Base-by-base conservation (phyloP, 176 grass and related monocot genomes). In the Carex kokanica region DNA sequence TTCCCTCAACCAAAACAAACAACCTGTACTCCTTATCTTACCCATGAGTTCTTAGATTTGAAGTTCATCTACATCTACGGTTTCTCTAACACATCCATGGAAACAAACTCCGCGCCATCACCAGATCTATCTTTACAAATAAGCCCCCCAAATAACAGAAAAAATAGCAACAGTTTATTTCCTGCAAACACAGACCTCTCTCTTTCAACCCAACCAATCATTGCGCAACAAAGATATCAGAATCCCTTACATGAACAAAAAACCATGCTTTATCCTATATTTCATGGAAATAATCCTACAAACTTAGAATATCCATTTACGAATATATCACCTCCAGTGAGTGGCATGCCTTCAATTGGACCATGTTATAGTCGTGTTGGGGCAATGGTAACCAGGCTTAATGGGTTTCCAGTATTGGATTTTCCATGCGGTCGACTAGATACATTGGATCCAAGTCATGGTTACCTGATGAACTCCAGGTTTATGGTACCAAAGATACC, bases 111-210 rank as follows among this genome's bases (percentile, higher is more conserved):
- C 0, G 29, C 40, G 40, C 38, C 64, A 53, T 57, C 65, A 11
- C 87, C 83, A 13, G 83, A 88, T 80, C 77, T 88, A 78, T 85
- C 87, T 62, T 74, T 88, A 62, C 65, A 85, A 83, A 88, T 88
- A 36, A 75, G 77, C 25, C 87, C 77, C 17, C 83, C 87, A 18
- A 85, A 62, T 84, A 81, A 23, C 65, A 60, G 25, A 60, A 77
- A 78, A 13, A 64, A 47, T 31, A 52, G 4, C 51, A 59, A 49
- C 36, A 12, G 9, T 40, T 41, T 20, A 59, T 68, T 56, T 16
- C 31, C 67, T 4, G 9, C 66, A 53, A 73, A 77, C 70, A 63
- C 70, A 2, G 83, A 78, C 18, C 55, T 85, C 29, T 75, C 83
- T 52, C 83, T 78, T 64, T 85, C 83, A 31, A 47, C 83, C 21